Evolutionary conservation across 306 rosid species (phyloP).

Genomic region (Begonia loranthoides): DNA sequence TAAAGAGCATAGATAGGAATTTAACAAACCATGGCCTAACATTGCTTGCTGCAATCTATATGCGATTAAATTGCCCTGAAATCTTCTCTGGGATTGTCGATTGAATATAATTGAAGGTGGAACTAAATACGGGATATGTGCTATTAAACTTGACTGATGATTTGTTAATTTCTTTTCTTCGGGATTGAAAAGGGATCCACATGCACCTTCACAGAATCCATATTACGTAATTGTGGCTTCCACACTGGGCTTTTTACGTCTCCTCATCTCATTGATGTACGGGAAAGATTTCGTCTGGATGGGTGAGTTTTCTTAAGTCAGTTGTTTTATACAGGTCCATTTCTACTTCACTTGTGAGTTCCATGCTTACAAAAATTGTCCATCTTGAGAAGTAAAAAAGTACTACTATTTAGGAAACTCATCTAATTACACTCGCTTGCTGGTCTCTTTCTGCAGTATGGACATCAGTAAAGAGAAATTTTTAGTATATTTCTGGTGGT

Average conservation of each 20-base stretch:
- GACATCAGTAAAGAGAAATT: constrained; percentile 63
- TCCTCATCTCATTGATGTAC: constrained; percentile 90
- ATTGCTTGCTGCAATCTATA: too few relatives aligned
- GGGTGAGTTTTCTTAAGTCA: constrained; percentile 48
- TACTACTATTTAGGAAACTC: not conserved
- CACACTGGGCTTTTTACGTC: constrained; percentile 92
- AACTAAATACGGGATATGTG: not conserved
- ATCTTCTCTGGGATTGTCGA: too few relatives aligned
- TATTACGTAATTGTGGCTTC: constrained; percentile 75
- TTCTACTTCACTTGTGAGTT: not conserved
- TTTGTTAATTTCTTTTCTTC: constrained; percentile 10
- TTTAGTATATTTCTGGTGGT: constrained; percentile 92
- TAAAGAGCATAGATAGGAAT: too few relatives aligned
- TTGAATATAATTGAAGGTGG: not conserved
- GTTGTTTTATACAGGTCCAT: not conserved
- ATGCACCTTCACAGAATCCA: constrained; percentile 82
- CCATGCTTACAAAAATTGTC: not conserved
- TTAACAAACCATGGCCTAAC: too few relatives aligned
- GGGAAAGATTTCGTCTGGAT: constrained; percentile 81
- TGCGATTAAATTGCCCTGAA: too few relatives aligned
- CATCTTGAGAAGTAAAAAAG: not conserved
- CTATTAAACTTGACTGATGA: constrained; percentile 7
- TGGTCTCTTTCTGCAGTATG: constrained; percentile 35
- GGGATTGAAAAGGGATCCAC: constrained; percentile 66
- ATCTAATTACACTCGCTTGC: not conserved